These are phyloP conservation scores for Gloeopeniophorella convolvens DNA, from an alignment of 768 basidiomycete genomes.

Conservation along the genomic window DNA sequence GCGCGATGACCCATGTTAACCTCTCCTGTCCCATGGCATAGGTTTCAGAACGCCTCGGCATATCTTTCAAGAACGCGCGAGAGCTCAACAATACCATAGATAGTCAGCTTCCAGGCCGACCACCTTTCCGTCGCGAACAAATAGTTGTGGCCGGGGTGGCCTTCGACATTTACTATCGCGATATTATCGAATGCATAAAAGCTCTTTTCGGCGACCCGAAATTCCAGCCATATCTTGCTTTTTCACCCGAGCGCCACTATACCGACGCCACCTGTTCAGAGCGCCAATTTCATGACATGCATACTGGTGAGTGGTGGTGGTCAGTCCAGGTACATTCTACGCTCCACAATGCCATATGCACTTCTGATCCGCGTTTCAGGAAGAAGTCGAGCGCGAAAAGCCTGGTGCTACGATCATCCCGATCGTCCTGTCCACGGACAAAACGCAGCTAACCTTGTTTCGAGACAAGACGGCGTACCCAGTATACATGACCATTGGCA, in stretches of 20 bases:
- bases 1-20: too few relatives aligned
- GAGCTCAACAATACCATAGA: too few relatives aligned
- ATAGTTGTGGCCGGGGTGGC: too few relatives aligned
- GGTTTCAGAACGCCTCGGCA: too few relatives aligned
- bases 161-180: background rate
- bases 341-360: background rate
- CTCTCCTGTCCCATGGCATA: too few relatives aligned
- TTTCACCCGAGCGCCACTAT: slow-evolving; percentile 10
- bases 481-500: slow-evolving; percentile 30
- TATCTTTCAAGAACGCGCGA: too few relatives aligned
- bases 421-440: slow-evolving; percentile 28
- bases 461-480: slow-evolving; percentile 30
- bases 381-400: background rate
- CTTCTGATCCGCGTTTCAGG: background rate
- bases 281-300: slow-evolving; percentile 14
- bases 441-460: slow-evolving; percentile 26
- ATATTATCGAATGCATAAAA: slow-evolving; percentile 9
- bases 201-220: slow-evolving; percentile 1
- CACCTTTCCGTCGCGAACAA: too few relatives aligned
- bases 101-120: too few relatives aligned
- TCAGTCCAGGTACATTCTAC: slow-evolving; percentile 15
- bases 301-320: slow-evolving; percentile 22
- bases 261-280: background rate
- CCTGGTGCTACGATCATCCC: slow-evolving; percentile 26
- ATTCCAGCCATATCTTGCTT: slow-evolving; percentile 1